Base-by-base conservation (phyloP, 2,329 filamentous ascomycete species). In the Arthrobotrys entomopaga region DNA sequence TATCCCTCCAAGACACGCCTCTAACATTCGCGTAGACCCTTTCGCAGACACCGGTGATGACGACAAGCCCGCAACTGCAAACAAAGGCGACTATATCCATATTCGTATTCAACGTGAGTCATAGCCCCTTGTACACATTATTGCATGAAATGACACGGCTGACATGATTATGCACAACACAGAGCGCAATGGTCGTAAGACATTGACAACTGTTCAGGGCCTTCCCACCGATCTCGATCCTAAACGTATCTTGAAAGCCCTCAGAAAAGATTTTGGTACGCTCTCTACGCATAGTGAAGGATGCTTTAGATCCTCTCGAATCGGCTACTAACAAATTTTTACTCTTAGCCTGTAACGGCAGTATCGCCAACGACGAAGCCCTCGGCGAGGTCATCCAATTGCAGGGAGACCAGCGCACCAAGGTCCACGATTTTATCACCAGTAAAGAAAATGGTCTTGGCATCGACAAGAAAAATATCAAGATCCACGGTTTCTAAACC, bases 11-110 rank as follows among this genome's bases (percentile, higher is more conserved):
- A 26, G 7, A 26, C 3, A 3, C 24, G 24, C 26, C 34, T 61
- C 48, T 54, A 76, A 78, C 11, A 15, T 29, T 15, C 59, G 61
- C 77, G 80, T 82, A 97, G 95, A 99, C 90, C 95, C 95, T 91
- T 99, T 99, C 92, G 95, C 95, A 90, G 95, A 98, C 92, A 95
- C 93, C 89, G 95, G 97, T 92, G 94, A 97, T 90, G 93, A 96
- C 84, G 93, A 91, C 84, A 91, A 95, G 87, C 89, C 91, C 83
- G 92, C 96, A 20, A 46, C 34, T 53, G 24, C 43, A 26, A 43
- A 43, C 40, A 43, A 86, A 26, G 24, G 24, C 24, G 96, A 96
- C 85, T 97, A 97, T 84, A 97, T 98, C 84, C 95, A 98, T 86
- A 98, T 99, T 85, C 93, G 95, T 85, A 98, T 98, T 83, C 95